A percentile compares a stretch with the other conserved stretches of the same genome.
These are phyloP conservation scores for Pseudocercospora macadamiae DNA, from an alignment of 2,329 filamentous ascomycete species.

Conservation along the genomic window DNA sequence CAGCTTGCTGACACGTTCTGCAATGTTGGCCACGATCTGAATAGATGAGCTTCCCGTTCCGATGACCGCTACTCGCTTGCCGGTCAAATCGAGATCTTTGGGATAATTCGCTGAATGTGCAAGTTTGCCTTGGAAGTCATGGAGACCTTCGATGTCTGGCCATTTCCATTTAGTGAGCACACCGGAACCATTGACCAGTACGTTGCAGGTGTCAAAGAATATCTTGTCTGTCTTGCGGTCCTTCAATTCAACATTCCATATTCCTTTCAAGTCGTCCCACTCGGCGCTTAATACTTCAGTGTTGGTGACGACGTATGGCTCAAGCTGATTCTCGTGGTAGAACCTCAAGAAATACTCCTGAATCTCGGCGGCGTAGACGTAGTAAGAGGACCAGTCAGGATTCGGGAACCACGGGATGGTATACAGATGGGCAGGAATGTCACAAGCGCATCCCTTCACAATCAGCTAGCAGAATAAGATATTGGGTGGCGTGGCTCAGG, in stretches of 20 bases:
- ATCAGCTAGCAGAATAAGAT: no score
- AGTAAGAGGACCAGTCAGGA: constrained; percentile 34
- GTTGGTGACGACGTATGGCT: constrained; percentile 40
- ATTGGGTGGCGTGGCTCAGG: no score
- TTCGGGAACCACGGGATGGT: constrained; percentile 23
- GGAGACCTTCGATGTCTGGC: constrained; percentile 56
- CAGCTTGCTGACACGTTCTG: constrained; percentile 37
- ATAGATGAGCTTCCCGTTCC: constrained; percentile 31
- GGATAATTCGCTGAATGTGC: constrained; percentile 63
- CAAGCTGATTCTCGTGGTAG: constrained; percentile 44
- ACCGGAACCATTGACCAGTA: constrained; percentile 54
- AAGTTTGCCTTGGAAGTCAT: constrained; percentile 56
- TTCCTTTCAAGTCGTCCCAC: constrained; percentile 28
- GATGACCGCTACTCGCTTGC: constrained; percentile 31
- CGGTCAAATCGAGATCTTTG: constrained; percentile 39
- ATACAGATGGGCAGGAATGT: constrained; percentile 44
- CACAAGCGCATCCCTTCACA: constrained; percentile 38
- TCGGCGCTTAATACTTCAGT: constrained; percentile 23
- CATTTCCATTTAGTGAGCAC: constrained; percentile 57
- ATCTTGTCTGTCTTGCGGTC: constrained; percentile 49
- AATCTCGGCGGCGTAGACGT: constrained; percentile 45
- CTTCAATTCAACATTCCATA: constrained; percentile 39
- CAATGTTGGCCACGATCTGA: constrained; percentile 41
- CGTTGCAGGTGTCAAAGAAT: constrained; percentile 51
- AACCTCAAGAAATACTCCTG: constrained; percentile 44